Evolutionary conservation across 1,139 yeast genomes (phyloP), one percentile per base, ranked within the genome.

Genomic region (Diutina siamensis): DNA sequence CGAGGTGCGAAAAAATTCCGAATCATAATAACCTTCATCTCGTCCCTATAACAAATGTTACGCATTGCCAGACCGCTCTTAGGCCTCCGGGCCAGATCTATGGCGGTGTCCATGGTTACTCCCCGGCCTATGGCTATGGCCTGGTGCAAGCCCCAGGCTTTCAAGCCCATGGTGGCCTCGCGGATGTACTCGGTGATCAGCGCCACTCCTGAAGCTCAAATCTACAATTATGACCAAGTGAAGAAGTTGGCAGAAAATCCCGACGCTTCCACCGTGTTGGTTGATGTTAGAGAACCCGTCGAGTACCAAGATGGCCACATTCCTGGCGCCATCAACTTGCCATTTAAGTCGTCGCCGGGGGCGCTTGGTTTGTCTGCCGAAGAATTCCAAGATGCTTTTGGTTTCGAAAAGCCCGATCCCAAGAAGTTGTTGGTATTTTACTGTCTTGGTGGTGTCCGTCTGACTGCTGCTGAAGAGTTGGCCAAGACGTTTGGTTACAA

Each of bases 281-380:
- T 89, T 20, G 98, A 92, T 59, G 97, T 86, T 31, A 79, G 98
- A 59, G 98, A 92, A 64, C 96, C 97, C 3, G 71, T 71, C 45
- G 98, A 92, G 64, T 85, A 61, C 59, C 65, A 67, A 44, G 78
- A 70, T 49, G 88, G 87, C 34, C 75, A 72, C 59, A 83, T 92
- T 55, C 97, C 97, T 27, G 75, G 78, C 27, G 82, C 98, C 13
- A 65, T 88, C 51, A 92, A 92, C 60, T 74, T 92, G 49, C 98
- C 98, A 18, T 83, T 81, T 67, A 88, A 87, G 58, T 79, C 94
- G 7, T 77, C 89, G 15, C 97, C 97, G 0, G 95, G 95, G n/a
- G 97, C 97, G 0, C 71, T 92, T 52, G 87, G 85, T 47, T 73
- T 92, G 48, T 65, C 80, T 2, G 72, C 75, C 7, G 94, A 84